Evolutionary conservation across 1,284 basidiomycete species (phyloP).

Genomic region (Cronartium ribicola): DNA sequence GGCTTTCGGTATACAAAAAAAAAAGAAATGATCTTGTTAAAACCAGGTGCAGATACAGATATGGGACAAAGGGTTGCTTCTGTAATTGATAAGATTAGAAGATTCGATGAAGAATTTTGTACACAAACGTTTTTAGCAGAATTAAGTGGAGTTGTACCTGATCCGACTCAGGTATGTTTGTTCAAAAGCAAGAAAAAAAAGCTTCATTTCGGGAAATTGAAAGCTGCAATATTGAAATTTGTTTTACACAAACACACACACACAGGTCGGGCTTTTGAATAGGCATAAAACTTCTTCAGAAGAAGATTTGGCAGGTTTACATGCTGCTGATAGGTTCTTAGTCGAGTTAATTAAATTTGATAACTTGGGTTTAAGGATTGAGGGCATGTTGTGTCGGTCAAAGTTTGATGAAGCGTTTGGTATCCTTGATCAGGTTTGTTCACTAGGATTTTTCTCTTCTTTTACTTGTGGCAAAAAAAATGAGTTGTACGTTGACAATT

Average conservation of each 20-base stretch:
- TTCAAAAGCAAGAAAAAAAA: neutral
- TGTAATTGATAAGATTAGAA: slow-evolving; percentile 62
- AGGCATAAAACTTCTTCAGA: slow-evolving; percentile 79
- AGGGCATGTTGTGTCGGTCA: slow-evolving; percentile 87
- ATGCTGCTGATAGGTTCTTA: slow-evolving; percentile 92
- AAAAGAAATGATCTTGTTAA: slow-evolving; percentile 78
- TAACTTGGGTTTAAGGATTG: slow-evolving; percentile 80
- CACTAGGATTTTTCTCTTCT: too few species aligned
- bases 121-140: slow-evolving; percentile 81
- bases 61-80: slow-evolving; percentile 57
- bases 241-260: neutral
- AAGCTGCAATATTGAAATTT: slow-evolving; percentile 41
- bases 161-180: slow-evolving; percentile 70
- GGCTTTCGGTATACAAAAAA: slow-evolving; percentile 24
- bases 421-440: slow-evolving; percentile 57
- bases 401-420: slow-evolving; percentile 76
- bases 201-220: slow-evolving; percentile 44
- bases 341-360: slow-evolving; percentile 94
- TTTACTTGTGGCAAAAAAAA: neutral
- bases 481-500: slow-evolving; percentile 53
- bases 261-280: slow-evolving; percentile 79
- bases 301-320: slow-evolving; percentile 81
- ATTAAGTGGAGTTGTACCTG: slow-evolving; percentile 75
- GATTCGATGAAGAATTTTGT: slow-evolving; percentile 78
- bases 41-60: slow-evolving; percentile 62